phyloP scores from a whole-genome alignment of 495 filamentous ascomycete species.

The Daldinia bambusicola region DNA sequence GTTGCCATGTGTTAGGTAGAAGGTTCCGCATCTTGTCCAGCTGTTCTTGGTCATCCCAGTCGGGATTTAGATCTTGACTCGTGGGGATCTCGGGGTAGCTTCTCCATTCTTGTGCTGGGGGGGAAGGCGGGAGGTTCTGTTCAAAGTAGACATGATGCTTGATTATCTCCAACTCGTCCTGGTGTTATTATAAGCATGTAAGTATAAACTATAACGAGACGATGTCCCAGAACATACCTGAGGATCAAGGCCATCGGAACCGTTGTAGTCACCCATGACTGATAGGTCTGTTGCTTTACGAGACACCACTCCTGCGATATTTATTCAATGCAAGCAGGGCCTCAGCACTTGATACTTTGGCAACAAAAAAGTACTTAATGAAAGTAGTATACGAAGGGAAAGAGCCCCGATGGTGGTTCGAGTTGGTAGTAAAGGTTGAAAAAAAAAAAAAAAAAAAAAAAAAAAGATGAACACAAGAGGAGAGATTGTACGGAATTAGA shows the following conservation, averaged over 20 bases:
- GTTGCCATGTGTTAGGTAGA: constrained; percentile 49
- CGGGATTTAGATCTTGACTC: constrained; percentile 49
- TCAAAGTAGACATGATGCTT: constrained; percentile 45
- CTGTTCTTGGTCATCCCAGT: constrained; percentile 47
- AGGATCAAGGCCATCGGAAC: not conserved
- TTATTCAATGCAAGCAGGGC: not conserved
- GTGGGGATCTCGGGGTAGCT: constrained; percentile 58
- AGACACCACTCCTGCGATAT: not conserved
- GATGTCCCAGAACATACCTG: constrained; percentile 7
- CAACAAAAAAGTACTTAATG: not conserved
- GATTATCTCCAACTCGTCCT: constrained; percentile 47
- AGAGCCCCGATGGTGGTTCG: not conserved
- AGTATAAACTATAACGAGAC: no score
- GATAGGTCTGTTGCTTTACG: not conserved
- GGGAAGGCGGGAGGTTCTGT: constrained; percentile 10
- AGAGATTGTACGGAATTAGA: no score
- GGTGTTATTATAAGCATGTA: constrained; percentile 7
- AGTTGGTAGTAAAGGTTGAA: not conserved
- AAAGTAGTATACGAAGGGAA: not conserved
- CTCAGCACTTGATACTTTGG: not conserved
- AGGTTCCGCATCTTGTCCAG: constrained; percentile 51
- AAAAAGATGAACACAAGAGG: no score
- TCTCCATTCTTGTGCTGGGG: constrained; percentile 51
- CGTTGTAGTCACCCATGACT: constrained; percentile 15
- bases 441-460: no score